Percentiles rank a stretch among this genome's conserved stretches.
Evolutionary conservation across 306 rosid genomes (phyloP).

Genomic region (Corylus avellana): DNA sequence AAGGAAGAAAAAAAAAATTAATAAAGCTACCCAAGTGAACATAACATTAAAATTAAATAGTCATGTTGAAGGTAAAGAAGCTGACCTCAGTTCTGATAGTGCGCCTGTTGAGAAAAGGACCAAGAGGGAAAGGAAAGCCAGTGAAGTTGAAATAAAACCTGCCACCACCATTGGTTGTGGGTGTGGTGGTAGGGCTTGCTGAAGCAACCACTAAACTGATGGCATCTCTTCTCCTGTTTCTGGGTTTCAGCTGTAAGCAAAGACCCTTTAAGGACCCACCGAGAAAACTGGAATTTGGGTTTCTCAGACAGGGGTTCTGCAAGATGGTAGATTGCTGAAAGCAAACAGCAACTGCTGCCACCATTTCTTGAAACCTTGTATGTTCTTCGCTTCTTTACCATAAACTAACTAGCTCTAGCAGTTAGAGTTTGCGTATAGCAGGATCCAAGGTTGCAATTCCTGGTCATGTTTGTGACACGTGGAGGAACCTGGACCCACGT

Average conservation of each 20-base stretch:
- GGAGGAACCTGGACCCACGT: conserved; percentile 36
- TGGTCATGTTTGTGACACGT: conserved; percentile 77
- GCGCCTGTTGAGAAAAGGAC: conserved; percentile 84
- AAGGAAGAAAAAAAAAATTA: neutral
- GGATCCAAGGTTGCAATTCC: conserved; percentile 21
- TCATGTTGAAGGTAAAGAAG: conserved; percentile 20
- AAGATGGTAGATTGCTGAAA: conserved; percentile 59
- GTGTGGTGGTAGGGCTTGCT: conserved; percentile 32
- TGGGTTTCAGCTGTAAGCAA: conserved; percentile 42
- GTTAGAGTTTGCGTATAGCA: conserved; percentile 7
- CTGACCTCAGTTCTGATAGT: conserved; percentile 83
- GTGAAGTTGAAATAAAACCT: conserved; percentile 95
- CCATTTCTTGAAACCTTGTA: conserved; percentile 34
- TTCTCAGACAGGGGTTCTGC: conserved; percentile 44
- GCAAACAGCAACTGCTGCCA: conserved; percentile 55
- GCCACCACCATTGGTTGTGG: conserved; percentile 36
- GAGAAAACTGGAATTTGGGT: conserved; percentile 42
- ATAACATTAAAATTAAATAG: neutral
- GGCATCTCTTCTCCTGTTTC: conserved; percentile 44
- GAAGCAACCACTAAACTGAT: conserved; percentile 59
- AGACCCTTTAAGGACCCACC: conserved; percentile 60
- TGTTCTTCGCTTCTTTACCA: conserved; percentile 7
- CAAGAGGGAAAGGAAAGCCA: conserved; percentile 96
- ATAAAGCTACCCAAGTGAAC: neutral
- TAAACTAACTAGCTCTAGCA: neutral